These are phyloP conservation scores for Punica granatum DNA, from an alignment of 345 rosid genomes.

Conservation along the genomic window DNA sequence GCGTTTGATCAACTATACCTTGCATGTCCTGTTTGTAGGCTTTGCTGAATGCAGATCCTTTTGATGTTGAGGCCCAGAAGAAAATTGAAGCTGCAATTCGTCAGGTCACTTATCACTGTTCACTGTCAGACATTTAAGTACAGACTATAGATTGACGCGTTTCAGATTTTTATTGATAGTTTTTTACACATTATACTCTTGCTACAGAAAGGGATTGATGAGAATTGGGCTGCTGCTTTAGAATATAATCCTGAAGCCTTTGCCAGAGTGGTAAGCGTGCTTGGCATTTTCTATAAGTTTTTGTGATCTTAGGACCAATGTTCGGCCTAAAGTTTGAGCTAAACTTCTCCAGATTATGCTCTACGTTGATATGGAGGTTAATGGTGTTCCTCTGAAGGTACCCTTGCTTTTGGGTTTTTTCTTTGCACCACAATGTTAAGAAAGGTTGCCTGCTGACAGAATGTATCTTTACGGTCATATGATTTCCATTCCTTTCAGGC, in stretches of 20 bases:
- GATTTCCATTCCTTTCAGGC: constrained; percentile 46
- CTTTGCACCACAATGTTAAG: background rate
- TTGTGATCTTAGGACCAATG: constrained; percentile 6
- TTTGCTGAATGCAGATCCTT: constrained; percentile 91
- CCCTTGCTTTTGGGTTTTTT: background rate
- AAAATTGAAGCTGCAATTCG: constrained; percentile 97
- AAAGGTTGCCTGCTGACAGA: background rate
- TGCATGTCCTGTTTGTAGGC: constrained; percentile 32
- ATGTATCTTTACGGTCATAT: background rate
- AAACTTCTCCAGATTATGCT: constrained; percentile 65
- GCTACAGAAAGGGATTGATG: constrained; percentile 95
- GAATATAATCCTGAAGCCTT: constrained; percentile 97
- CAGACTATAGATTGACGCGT: background rate
- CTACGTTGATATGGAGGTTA: constrained; percentile 98
- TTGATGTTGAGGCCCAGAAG: constrained; percentile 93
- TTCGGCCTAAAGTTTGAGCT: constrained; percentile 12
- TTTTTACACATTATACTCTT: background rate
- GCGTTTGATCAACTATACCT: background rate
- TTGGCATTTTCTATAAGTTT: constrained; percentile 7
- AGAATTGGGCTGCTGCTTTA: constrained; percentile 98
- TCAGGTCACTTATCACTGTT: constrained; percentile 48
- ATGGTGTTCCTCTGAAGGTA: constrained; percentile 92
- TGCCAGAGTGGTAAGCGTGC: constrained; percentile 89
- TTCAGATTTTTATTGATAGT: background rate
- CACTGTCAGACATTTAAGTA: constrained; percentile 6